Conservation (phyloP, 805 yeast genomes). For the Suhomyces sp. region DNA sequence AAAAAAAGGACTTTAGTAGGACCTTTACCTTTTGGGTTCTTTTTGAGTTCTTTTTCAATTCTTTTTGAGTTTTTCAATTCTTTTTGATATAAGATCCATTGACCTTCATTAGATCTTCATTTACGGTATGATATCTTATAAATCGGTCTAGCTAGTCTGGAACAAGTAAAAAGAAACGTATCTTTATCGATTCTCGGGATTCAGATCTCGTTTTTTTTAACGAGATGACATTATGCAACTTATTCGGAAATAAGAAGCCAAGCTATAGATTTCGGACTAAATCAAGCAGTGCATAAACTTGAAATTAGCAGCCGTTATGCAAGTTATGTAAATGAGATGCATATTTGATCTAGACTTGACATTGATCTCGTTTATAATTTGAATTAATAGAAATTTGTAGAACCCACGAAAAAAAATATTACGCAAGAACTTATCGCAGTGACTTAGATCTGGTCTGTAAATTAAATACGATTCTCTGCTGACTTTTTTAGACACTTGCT, state of each 20-base stretch:
- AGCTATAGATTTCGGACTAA: neutral
- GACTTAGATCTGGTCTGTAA: neutral
- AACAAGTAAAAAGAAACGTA: neutral
- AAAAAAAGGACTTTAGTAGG: too few species aligned
- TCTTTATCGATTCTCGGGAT: neutral
- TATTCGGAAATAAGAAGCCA: neutral
- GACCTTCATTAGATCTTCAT: neutral
- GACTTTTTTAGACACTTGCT: too few species aligned
- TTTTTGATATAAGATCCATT: neutral
- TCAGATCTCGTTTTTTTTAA: neutral
- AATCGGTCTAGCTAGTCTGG: neutral
- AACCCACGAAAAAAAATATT: neutral
- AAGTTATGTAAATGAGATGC: neutral
- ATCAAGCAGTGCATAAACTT: neutral
- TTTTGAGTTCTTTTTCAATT: neutral
- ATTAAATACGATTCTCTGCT: too few species aligned
- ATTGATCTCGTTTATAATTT: neutral
- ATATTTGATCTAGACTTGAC: neutral
- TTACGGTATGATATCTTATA: neutral
- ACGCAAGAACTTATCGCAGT: neutral
- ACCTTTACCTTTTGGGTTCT: too few species aligned
- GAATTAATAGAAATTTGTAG: neutral
- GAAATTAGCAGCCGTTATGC: neutral
- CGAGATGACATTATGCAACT: neutral
- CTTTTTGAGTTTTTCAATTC: neutral